Evolutionary conservation across 306 rosid genomes (phyloP).

Genomic region (Vicia villosa): DNA sequence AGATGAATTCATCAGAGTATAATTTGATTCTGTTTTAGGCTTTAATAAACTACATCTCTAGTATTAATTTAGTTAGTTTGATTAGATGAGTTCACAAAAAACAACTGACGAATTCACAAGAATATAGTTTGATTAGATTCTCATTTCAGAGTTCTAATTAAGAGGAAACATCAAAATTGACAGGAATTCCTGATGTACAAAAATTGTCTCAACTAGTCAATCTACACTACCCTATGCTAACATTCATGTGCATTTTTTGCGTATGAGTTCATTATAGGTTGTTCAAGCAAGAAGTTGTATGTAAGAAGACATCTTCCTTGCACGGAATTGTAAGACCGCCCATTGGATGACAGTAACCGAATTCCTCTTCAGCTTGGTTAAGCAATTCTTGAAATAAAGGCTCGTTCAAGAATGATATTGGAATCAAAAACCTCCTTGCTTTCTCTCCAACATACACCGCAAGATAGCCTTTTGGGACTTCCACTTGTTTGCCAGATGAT

Average conservation of each 20-base stretch:
- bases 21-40: too few relatives aligned
- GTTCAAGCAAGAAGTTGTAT: constrained; percentile 38
- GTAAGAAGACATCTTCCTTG: constrained; percentile 45
- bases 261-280: constrained; percentile 3
- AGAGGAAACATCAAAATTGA: constrained; percentile 5
- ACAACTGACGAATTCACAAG: neutral
- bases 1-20: too few relatives aligned
- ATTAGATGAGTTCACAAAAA: neutral
- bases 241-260: neutral
- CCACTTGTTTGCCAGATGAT: constrained; percentile 17
- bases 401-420: constrained; percentile 43
- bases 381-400: constrained; percentile 48
- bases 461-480: constrained; percentile 51
- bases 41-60: neutral
- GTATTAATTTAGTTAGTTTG: neutral
- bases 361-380: constrained; percentile 50
- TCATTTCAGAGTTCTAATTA: neutral
- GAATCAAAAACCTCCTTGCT: constrained; percentile 49
- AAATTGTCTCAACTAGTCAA: constrained; percentile 29
- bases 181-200: constrained; percentile 11
- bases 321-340: constrained; percentile 57
- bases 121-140: constrained; percentile 3
- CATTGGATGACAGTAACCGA: constrained; percentile 54
- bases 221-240: neutral
- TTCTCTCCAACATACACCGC: constrained; percentile 60